Percentiles rank a stretch among this genome's conserved stretches.
These are phyloP conservation scores for Fraxinus latifolia DNA, from an alignment of 305 asterid species.

Conservation along the genomic window DNA sequence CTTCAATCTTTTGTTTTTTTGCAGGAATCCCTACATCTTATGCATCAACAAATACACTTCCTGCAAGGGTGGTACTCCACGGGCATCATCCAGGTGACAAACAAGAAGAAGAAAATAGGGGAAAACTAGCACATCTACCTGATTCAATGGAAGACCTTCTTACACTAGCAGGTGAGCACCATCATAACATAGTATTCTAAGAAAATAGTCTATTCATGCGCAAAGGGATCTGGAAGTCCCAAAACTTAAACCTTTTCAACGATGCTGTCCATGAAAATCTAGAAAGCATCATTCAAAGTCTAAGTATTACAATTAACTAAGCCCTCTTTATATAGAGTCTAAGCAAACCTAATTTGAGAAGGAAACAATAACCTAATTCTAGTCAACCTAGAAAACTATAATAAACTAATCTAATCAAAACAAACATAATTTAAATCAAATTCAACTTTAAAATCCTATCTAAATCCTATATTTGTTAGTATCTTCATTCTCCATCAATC, in stretches of 20 bases:
- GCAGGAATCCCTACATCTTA: conserved; percentile 40
- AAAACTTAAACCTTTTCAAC: not conserved
- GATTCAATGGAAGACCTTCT: conserved; percentile 65
- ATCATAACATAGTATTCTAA: not conserved
- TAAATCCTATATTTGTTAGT: not conserved
- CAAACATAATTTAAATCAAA: not conserved
- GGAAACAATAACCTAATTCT: not conserved
- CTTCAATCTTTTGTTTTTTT: conserved; percentile 1
- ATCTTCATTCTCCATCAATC: not conserved
- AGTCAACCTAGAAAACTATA: not conserved
- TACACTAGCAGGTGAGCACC: conserved; percentile 62
- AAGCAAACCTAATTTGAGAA: not conserved
- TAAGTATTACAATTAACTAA: not conserved
- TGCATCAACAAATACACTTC: conserved; percentile 32
- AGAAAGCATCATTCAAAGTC: not conserved
- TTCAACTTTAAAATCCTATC: not conserved
- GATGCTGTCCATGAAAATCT: not conserved
- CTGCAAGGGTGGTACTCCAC: conserved; percentile 72
- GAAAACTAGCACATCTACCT: conserved; percentile 83
- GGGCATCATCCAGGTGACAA: conserved; percentile 78
- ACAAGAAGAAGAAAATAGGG: conserved; percentile 45
- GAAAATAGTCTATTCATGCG: not conserved
- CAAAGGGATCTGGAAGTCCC: conserved; percentile 9
- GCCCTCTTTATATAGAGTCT: not conserved
- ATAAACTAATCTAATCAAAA: not conserved